Percentiles rank a stretch among this genome's conserved stretches.
phyloP scores from a whole-genome alignment of 2,329 filamentous ascomycete genomes.

The Fonsecaea erecta region DNA sequence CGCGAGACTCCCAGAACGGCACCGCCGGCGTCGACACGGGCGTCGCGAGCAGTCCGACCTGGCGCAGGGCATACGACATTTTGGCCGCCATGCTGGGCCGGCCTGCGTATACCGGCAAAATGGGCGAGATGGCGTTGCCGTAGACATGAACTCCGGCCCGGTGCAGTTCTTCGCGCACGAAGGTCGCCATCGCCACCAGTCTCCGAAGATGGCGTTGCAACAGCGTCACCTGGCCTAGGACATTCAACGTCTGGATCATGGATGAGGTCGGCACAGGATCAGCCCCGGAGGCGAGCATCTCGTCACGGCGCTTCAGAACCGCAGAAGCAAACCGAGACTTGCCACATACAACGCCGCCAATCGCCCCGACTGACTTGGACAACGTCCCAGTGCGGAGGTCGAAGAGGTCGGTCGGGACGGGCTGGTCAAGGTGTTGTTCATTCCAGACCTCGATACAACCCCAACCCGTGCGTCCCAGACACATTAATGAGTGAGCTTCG shows the following conservation, averaged over 20 bases:
- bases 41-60: slow-evolving; percentile 17
- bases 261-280: slow-evolving; percentile 15
- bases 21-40: slow-evolving; percentile 18
- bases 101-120: slow-evolving; percentile 16
- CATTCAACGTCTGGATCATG: slow-evolving; percentile 16
- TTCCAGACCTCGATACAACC: slow-evolving; percentile 23
- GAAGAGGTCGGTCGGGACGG: slow-evolving; percentile 7
- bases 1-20: slow-evolving; percentile 23
- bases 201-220: slow-evolving; percentile 10
- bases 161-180: slow-evolving; percentile 13
- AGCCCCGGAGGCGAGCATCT: slow-evolving; percentile 11
- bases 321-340: slow-evolving; percentile 9
- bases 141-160: slow-evolving; percentile 17
- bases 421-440: slow-evolving; percentile 8
- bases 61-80: slow-evolving; percentile 17
- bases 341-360: slow-evolving; percentile 21
- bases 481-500: slow-evolving; percentile 23
- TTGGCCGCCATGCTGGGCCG: slow-evolving; percentile 23
- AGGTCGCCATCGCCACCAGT: not conserved
- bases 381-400: slow-evolving; percentile 20
- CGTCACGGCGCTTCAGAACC: slow-evolving; percentile 7
- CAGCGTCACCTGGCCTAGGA: slow-evolving; percentile 15
- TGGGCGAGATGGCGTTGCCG: slow-evolving; percentile 14
- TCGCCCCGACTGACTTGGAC: slow-evolving; percentile 18
- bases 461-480: slow-evolving; percentile 11